Evolutionary conservation across 768 basidiomycete genomes (phyloP).

Genomic region (Suillus brevipes): DNA sequence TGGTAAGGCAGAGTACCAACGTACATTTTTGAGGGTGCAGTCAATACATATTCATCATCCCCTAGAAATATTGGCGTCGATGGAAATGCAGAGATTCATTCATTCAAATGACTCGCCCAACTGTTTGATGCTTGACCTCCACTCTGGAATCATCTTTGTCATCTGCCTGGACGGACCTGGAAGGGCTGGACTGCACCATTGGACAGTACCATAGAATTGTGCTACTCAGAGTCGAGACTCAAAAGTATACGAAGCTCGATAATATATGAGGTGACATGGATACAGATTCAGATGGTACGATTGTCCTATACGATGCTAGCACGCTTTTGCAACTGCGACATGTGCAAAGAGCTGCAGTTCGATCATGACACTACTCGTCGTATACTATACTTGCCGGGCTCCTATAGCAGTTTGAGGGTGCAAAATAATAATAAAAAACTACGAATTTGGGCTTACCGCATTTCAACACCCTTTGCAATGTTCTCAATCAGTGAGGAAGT

Average conservation of each 20-base stretch:
- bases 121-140: no score
- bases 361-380: background rate
- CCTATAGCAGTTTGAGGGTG: background rate
- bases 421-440: no score
- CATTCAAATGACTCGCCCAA: no score
- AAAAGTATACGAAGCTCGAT: background rate
- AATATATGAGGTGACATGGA: background rate
- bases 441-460: slow-evolving; percentile 22
- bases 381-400: slow-evolving; percentile 6
- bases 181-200: no score
- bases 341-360: background rate
- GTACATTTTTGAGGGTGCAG: background rate
- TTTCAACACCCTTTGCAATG: slow-evolving; percentile 31
- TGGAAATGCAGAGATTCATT: no score
- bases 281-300: background rate
- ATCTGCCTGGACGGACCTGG: no score
- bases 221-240: background rate
- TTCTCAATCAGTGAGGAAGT: background rate
- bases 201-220: background rate
- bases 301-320: background rate
- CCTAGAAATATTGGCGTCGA: no score
- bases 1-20: background rate
- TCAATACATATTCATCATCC: background rate
- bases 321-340: no score
- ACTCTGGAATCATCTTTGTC: no score